Base-by-base conservation (phyloP, 2,329 filamentous ascomycete genomes). In the Penicillium sp. region DNA sequence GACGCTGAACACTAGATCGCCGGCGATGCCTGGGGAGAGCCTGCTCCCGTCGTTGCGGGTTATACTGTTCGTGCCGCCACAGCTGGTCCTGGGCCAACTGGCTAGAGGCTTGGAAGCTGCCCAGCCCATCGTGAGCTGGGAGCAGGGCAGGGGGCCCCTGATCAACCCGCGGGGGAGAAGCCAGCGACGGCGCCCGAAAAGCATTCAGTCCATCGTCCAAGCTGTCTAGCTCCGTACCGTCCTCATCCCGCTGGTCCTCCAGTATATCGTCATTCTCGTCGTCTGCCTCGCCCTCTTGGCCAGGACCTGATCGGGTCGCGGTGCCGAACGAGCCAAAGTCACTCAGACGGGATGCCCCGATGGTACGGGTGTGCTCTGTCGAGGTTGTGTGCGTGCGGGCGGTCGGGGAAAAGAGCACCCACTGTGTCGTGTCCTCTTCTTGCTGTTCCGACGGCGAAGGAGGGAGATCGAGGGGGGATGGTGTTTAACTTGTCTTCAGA, bases 101-200 rank as follows among this genome's bases (percentile, higher is more conserved):
- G 77, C 64, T 86, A 71, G 78, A 91, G 73, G 70, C 91, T 60
- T 75, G 85, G 74, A 99, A 99, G 6, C 89, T 91, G 4, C 95
- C 95, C 47, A 98, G 77, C 1, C 95, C 95, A 79, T 99, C 93
- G 71, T 99, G 95, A 1, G 88, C 86, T 0, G 95, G 95, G n/a
- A 99, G 83, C 2, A 96, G 86, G 0, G 90, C 87, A 18, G 83
- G 81, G 19, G 85, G 80, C 63, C 85, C 86, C 47, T 85, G 80
- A 56, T 85, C 79, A 64, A 81, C 69, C 61, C 76, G 75, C 62
- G 77, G 72, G 59, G 80, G 67, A 67, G 77, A 56, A 63, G 76
- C 68, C 69, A 83, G 31, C 73, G 79, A 81, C 16, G 84, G 81
- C 46, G 91, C 87, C 53, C 92, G 87, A 71, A 97, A 97, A 44